These are phyloP conservation scores for Theobroma grandiflorum DNA, from an alignment of 441 rosid genomes.

Conservation along the genomic window DNA sequence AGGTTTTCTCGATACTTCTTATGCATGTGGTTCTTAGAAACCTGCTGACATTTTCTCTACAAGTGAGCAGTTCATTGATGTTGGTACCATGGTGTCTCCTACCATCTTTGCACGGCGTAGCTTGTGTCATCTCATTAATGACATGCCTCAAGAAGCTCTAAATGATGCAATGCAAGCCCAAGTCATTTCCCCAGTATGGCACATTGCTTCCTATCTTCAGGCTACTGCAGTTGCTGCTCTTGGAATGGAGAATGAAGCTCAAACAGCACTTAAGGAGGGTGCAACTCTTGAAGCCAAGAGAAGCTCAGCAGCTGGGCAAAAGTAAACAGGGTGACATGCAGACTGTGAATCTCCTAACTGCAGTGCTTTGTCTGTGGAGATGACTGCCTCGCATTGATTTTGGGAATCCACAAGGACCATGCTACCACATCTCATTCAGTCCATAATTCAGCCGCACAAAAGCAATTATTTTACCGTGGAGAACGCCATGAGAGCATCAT, in stretches of 20 bases:
- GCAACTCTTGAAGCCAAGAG: conserved; percentile 66
- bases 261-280: conserved; percentile 73
- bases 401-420: not conserved
- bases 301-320: conserved; percentile 40
- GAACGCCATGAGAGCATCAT: not conserved
- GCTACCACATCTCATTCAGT: not conserved
- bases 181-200: conserved; percentile 81
- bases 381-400: conserved; percentile 17
- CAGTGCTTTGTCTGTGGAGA: conserved; percentile 26
- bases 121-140: conserved; percentile 68
- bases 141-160: conserved; percentile 74
- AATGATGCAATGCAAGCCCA: conserved; percentile 83
- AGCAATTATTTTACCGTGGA: not conserved
- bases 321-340: not conserved
- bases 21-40: not conserved
- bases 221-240: conserved; percentile 66
- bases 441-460: not conserved
- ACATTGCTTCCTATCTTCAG: conserved; percentile 78
- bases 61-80: conserved; percentile 70
- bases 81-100: conserved; percentile 83
- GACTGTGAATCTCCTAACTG: conserved; percentile 19
- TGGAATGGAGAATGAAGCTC: conserved; percentile 83
- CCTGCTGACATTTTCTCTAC: conserved; percentile 23
- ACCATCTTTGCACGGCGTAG: conserved; percentile 81
- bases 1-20: not conserved